Conservation (phyloP, 1,284 basidiomycete genomes). For the Ustilago hordei region DNA sequence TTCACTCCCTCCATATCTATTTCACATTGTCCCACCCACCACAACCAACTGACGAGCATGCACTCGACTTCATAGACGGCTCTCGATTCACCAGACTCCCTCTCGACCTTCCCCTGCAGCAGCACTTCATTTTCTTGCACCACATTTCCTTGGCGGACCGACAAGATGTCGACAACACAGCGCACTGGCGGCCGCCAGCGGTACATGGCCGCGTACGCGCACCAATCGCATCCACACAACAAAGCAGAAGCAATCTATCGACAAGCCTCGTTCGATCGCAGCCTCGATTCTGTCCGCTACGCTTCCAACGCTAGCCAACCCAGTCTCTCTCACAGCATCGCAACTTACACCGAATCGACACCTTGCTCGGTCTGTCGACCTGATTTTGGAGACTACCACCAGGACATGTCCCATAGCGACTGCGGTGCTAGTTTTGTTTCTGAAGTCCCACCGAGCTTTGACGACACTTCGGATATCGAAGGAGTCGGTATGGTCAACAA, state of each 20-base stretch:
- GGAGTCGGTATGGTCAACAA: slow-evolving; percentile 7
- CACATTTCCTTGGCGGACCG: too few relatives aligned
- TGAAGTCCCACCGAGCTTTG: slow-evolving; percentile 26
- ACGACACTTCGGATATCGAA: slow-evolving; percentile 46
- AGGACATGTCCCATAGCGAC: slow-evolving; percentile 27
- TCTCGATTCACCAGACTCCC: too few relatives aligned
- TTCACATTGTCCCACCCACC: slow-evolving; percentile 5
- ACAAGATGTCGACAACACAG: slow-evolving; percentile 22
- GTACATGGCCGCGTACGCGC: slow-evolving; percentile 9
- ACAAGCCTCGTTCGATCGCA: slow-evolving; percentile 24
- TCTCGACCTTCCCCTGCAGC: not conserved
- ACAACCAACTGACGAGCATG: not conserved
- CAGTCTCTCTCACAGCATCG: slow-evolving; percentile 44
- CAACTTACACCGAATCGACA: slow-evolving; percentile 40
- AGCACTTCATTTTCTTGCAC: not conserved
- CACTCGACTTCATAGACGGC: slow-evolving; percentile 1
- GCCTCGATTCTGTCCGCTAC: slow-evolving; percentile 36
- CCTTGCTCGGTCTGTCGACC: slow-evolving; percentile 39
- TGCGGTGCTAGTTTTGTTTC: slow-evolving; percentile 34
- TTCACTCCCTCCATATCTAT: not conserved
- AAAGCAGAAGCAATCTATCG: slow-evolving; percentile 22
- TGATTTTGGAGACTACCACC: slow-evolving; percentile 29
- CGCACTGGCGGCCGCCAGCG: slow-evolving; percentile 13
- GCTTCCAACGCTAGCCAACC: slow-evolving; percentile 43
- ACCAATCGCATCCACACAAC: slow-evolving; percentile 3